These are phyloP conservation scores for Entomophthora muscae DNA, from an alignment of 371 early-diverging fungal species.

Conservation along the genomic window DNA sequence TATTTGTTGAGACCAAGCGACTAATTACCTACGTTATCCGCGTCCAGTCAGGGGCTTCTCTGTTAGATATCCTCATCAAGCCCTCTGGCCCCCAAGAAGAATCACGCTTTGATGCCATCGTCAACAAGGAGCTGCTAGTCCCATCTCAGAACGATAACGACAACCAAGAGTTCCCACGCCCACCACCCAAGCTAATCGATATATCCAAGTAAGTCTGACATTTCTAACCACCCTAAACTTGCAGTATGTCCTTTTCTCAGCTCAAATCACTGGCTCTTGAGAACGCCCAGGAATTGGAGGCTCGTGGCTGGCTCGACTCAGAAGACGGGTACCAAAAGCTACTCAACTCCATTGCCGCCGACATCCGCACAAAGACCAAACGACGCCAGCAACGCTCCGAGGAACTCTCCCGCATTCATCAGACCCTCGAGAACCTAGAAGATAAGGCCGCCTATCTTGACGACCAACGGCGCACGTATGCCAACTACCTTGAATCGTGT, in stretches of 20 bases:
- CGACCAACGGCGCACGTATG: conserved; percentile 70
- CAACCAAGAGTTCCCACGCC: neutral
- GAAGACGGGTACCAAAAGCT: conserved; percentile 63
- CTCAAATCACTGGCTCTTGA: conserved; percentile 17
- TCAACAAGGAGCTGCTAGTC: conserved; percentile 17
- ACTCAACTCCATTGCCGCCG: conserved; percentile 75
- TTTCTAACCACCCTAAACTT: neutral
- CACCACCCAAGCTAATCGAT: neutral
- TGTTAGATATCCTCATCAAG: conserved; percentile 66
- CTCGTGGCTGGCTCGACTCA: conserved; percentile 28
- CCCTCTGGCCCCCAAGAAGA: conserved; percentile 58
- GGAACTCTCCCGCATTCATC: conserved; percentile 53
- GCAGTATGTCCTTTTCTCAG: conserved; percentile 2
- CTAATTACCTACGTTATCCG: conserved; percentile 60
- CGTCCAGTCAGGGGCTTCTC: conserved; percentile 57
- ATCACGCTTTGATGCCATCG: conserved; percentile 32
- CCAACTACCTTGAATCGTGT: conserved; percentile 77
- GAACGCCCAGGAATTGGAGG: conserved; percentile 52
- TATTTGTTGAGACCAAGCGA: conserved; percentile 82
- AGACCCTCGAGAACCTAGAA: conserved; percentile 60
- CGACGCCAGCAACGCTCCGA: conserved; percentile 53
- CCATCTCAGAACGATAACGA: neutral
- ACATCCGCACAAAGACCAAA: conserved; percentile 81
- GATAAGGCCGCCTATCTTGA: conserved; percentile 65
- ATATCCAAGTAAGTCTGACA: neutral